phyloP scores from a whole-genome alignment of 106 monocot genomes.

The Allium cepa region DNA sequence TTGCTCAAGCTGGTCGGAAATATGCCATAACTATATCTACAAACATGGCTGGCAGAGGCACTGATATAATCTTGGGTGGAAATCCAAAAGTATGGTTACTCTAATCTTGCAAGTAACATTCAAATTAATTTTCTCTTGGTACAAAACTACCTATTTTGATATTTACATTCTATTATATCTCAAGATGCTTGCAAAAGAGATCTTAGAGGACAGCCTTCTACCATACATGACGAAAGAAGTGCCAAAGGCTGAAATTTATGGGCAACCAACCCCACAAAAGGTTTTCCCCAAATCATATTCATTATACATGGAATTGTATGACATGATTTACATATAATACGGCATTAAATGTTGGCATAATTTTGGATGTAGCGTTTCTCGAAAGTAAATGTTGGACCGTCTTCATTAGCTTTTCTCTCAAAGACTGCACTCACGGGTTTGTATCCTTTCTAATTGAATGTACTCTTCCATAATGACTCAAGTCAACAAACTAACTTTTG shows the following conservation, averaged over 20 bases:
- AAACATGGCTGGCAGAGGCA: slow-evolving; percentile 99
- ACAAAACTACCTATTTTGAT: background rate
- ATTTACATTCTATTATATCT: slow-evolving; percentile 6
- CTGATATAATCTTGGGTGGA: slow-evolving; percentile 98
- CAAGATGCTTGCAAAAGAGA: slow-evolving; percentile 95
- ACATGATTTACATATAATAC: background rate
- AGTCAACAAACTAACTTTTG: background rate
- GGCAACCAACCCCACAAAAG: slow-evolving; percentile 66
- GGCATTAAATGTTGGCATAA: slow-evolving; percentile 11
- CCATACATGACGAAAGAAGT: slow-evolving; percentile 66
- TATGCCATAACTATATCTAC: slow-evolving; percentile 99
- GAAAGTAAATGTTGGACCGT: slow-evolving; percentile 77
- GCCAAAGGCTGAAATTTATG: slow-evolving; percentile 61
- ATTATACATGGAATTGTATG: background rate
- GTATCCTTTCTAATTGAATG: slow-evolving; percentile 11
- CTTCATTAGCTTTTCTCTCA: slow-evolving; percentile 72
- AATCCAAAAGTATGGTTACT: slow-evolving; percentile 67
- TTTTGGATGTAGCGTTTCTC: slow-evolving; percentile 46
- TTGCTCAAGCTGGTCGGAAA: slow-evolving; percentile 96
- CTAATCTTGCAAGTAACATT: too few relatives aligned
- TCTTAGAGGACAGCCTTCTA: slow-evolving; percentile 67
- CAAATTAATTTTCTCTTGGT: background rate
- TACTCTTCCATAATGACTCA: background rate
- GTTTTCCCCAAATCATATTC: slow-evolving; percentile 15
- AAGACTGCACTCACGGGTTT: slow-evolving; percentile 84